A percentile compares a stretch with the other conserved stretches of the same genome.
These are phyloP conservation scores for Hypomontagnella submonticulosa DNA, from an alignment of 495 filamentous ascomycete genomes.

Conservation along the genomic window DNA sequence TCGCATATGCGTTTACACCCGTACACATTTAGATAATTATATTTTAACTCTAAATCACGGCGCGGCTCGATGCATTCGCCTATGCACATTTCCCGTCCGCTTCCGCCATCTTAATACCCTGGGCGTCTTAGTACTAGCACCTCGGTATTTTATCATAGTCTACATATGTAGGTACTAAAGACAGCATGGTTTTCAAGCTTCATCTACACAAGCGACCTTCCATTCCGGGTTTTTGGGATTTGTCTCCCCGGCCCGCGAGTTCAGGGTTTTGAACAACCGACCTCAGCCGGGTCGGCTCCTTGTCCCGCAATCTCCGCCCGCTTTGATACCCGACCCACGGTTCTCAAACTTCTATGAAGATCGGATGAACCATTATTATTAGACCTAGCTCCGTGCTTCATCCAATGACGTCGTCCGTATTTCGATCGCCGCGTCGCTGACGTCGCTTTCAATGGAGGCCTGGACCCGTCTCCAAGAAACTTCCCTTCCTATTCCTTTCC, in stretches of 20 bases:
- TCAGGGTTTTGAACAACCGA: slow-evolving; percentile 29
- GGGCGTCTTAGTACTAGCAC: too few relatives aligned
- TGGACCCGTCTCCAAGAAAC: slow-evolving; percentile 13
- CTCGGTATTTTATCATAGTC: background rate
- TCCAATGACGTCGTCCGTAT: slow-evolving; percentile 37
- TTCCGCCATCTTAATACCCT: slow-evolving; percentile 4
- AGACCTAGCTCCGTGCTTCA: slow-evolving; percentile 3
- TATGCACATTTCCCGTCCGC: slow-evolving; percentile 29
- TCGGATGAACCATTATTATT: slow-evolving; percentile 26
- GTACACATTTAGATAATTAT: slow-evolving; percentile 17
- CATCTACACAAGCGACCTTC: slow-evolving; percentile 13
- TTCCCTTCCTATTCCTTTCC: slow-evolving; percentile 12
- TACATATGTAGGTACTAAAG: slow-evolving; percentile 9
- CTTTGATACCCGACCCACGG: slow-evolving; percentile 37
- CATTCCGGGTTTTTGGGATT: slow-evolving; percentile 25
- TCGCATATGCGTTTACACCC: slow-evolving; percentile 30
- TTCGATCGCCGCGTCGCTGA: slow-evolving; percentile 24
- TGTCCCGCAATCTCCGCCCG: slow-evolving; percentile 41
- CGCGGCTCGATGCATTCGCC: slow-evolving; percentile 41
- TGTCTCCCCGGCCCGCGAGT: slow-evolving; percentile 25
- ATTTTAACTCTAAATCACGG: slow-evolving; percentile 25
- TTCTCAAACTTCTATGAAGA: slow-evolving; percentile 30
- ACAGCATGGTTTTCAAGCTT: slow-evolving; percentile 9
- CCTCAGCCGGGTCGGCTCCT: slow-evolving; percentile 42
- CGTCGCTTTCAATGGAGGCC: slow-evolving; percentile 30